Conservation (phyloP, 176 grass and related monocot genomes). For the Thalia dealbata region DNA sequence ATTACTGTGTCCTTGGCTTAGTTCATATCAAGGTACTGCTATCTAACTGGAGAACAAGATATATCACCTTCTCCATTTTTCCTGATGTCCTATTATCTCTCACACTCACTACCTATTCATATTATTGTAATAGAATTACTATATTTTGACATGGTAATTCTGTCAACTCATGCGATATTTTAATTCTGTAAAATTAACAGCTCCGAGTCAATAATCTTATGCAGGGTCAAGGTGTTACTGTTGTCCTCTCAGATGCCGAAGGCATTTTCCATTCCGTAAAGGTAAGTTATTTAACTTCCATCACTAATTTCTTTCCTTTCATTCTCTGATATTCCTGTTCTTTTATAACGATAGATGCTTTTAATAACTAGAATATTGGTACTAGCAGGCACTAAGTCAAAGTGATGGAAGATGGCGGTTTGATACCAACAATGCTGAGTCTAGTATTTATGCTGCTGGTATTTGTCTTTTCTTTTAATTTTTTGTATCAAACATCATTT, state of each 20-base stretch:
- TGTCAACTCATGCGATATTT: neutral
- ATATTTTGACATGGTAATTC: neutral
- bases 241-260: conserved; percentile 49
- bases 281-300: conserved; percentile 26
- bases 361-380: neutral
- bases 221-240: conserved; percentile 57
- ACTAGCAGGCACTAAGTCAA: conserved; percentile 73
- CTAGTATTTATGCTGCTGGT: conserved; percentile 91
- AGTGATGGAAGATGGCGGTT: conserved; percentile 91
- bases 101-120: neutral
- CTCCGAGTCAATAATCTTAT: conserved; percentile 1
- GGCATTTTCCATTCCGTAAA: conserved; percentile 87
- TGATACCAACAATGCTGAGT: conserved; percentile 82
- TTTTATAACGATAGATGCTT: neutral
- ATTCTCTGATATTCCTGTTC: neutral
- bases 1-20: conserved; percentile 62
- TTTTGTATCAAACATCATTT: neutral
- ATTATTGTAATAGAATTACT: neutral
- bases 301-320: neutral
- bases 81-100: neutral
- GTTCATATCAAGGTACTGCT: conserved; percentile 56
- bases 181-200: neutral
- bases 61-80: neutral
- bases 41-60: neutral
- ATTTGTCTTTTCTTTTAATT: conserved; percentile 22